Evolutionary conservation across 164 flowering plant genomes (phyloP).

Genomic region (Vitis cinerea): DNA sequence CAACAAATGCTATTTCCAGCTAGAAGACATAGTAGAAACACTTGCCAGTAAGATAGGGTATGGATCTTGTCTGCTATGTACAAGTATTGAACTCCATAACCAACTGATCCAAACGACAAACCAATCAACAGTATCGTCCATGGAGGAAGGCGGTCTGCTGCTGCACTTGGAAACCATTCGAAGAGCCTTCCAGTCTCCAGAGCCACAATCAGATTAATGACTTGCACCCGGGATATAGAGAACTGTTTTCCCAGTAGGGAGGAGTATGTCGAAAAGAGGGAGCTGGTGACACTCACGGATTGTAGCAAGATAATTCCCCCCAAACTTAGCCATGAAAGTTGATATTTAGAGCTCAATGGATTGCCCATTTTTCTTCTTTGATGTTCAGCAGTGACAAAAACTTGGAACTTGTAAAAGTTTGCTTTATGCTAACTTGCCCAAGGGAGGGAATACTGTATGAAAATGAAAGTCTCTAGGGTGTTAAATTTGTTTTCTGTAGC

Average conservation of each 20-base stretch:
- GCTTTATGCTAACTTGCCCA: not conserved
- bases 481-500: not conserved
- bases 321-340: conserved; percentile 1
- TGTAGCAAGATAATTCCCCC: conserved; percentile 6
- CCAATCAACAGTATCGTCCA: not conserved
- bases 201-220: conserved; percentile 1
- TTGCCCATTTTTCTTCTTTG: not conserved
- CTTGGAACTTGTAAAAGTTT: too few species aligned
- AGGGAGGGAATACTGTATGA: not conserved
- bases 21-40: conserved; percentile 5
- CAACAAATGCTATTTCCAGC: conserved; percentile 13
- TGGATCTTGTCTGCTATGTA: too few species aligned
- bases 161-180: conserved; percentile 1
- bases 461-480: not conserved
- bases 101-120: not conserved
- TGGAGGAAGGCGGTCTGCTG: not conserved
- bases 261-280: not conserved
- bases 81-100: conserved; percentile 11
- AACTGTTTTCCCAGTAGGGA: conserved; percentile 1
- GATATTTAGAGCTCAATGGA: not conserved
- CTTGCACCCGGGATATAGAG: conserved; percentile 2
- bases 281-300: not conserved
- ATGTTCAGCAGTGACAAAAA: too few species aligned
- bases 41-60: too few species aligned
- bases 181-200: not conserved